Base-by-base conservation (phyloP, 1,284 basidiomycete species). In the Mycena sp. region DNA sequence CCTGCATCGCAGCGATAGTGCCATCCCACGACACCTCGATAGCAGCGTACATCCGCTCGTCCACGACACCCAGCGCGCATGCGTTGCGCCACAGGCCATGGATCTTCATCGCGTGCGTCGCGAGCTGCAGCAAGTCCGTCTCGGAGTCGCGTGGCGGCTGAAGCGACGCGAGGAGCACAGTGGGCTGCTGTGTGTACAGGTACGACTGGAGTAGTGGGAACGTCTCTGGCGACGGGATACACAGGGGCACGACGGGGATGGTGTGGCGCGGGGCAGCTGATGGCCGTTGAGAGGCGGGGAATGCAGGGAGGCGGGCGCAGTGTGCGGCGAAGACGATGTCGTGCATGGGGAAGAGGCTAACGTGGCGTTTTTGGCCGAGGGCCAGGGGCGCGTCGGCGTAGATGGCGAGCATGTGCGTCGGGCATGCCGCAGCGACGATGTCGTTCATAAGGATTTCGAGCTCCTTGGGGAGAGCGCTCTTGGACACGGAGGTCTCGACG, bases 71-170 rank as follows among this genome's bases (percentile, higher is more conserved):
- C 17, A 92, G 76, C 2, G 83, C 82, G 64, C 82, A 83, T 2
- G 80, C 81, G 71, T 90, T 89, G 48, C 80, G 76, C 87, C 89
- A 90, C 16, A 90, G 73, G 1, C 85, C 85, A 64, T 86, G 80
- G 56, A 85, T 74, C 45, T 76, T 69, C 62, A 80, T 76, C 21
- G 81, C 75, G 61, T 79, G 78, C 26, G 48, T 44, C 50, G 71
- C 71, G 25, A 69, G 54, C 25, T 64, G 69, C 23, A 67, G 53
- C 19, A 64, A 30, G 30, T 70, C n/a, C n/a, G n/a, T n/a, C n/a
- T n/a, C 70, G 61, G 70, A 66, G 17, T 66, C 62, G 0, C 73
- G 72, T 0, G 70, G 65, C 0, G 75, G 81, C 30, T 80, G 70
- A 58, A 83, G 76, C 1, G 72, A 67, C 0, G 75, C 71, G 50